Base-by-base conservation (phyloP, 2,329 filamentous ascomycete species). In the Xenoacremonium recifei region DNA sequence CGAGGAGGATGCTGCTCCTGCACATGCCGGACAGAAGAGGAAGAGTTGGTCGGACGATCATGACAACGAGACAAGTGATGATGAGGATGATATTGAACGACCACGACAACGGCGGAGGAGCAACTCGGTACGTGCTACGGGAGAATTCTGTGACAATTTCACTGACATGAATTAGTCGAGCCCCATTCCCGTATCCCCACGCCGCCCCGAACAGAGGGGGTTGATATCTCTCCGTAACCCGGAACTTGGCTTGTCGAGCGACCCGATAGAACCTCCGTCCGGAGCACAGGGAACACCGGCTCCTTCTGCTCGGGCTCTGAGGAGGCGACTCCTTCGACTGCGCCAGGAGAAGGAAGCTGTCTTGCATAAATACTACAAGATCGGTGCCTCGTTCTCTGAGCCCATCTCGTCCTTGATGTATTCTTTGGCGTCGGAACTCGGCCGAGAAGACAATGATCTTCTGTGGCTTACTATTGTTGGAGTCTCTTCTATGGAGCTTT, bases 401-500 rank as follows among this genome's bases (percentile, higher is more conserved):
- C 93, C 93, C 1, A 88, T 97, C 41, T 93, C 91, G 0, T 95
- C 91, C 1, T 85, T 97, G 70, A 80, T 96, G 60, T 99, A 97
- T 66, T 95, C 90, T 1, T 75, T 99, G 12, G 93, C 92, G 2
- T 96, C 91, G 2, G 93, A 97, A 60, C 80, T 99, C 6, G 93
- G 93, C 48, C 86, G 91, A 39, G 93, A 97, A 73, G 92, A 97
- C 64, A 99, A 97, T 57, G 91, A 99, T 57, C 75, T 97, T 17
- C 75, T 99, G 12, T 99, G 93, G 93, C 77, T 96, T 44, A 84
- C 90, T 5, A 96, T 97, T 58, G 89, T 99, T 19, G 93, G 93
- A 5, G 89, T 96, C 25, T 90, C 87, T n/a, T 95, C 90, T 13
- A 84, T 95, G 67, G 91, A 96, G 62, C 77, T 96, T 1, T 95